Evolutionary conservation across 169 alveolate species (phyloP).

Genomic region (Cyclospora cayetanensis): DNA sequence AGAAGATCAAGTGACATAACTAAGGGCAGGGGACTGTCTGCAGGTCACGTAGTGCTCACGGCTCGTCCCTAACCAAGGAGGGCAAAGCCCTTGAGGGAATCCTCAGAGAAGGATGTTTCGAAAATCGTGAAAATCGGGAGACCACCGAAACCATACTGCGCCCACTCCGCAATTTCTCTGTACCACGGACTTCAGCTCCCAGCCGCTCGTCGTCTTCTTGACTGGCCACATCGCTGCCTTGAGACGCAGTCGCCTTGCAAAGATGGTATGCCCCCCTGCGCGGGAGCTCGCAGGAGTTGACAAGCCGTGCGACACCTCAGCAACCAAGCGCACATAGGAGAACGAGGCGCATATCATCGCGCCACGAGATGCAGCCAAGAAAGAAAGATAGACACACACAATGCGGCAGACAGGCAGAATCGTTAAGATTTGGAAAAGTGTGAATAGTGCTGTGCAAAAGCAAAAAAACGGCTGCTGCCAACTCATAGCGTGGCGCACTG

Average conservation of each 20-base stretch:
- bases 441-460: not conserved
- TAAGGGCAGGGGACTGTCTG: too few species aligned
- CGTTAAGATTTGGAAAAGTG: not conserved
- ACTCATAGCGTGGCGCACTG: not conserved
- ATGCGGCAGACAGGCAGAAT: not conserved
- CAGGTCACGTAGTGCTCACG: too few species aligned
- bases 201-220: constrained; percentile 23
- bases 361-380: not conserved
- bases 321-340: not conserved
- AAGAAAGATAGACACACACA: not conserved
- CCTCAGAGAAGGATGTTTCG: constrained; percentile 34
- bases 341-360: too few species aligned
- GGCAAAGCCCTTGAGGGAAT: constrained; percentile 33
- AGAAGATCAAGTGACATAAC: too few species aligned
- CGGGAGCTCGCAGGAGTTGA: not conserved
- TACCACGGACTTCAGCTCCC: not conserved
- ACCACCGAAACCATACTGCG: not conserved
- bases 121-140: constrained; percentile 20
- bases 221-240: not conserved
- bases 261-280: constrained; percentile 50
- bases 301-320: too few species aligned
- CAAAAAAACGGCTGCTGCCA: not conserved
- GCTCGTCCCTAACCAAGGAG: constrained; percentile 15
- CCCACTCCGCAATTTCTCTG: not conserved
- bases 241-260: constrained; percentile 20